Base-by-base conservation (phyloP, 768 basidiomycete species). In the Trametes punicea region DNA sequence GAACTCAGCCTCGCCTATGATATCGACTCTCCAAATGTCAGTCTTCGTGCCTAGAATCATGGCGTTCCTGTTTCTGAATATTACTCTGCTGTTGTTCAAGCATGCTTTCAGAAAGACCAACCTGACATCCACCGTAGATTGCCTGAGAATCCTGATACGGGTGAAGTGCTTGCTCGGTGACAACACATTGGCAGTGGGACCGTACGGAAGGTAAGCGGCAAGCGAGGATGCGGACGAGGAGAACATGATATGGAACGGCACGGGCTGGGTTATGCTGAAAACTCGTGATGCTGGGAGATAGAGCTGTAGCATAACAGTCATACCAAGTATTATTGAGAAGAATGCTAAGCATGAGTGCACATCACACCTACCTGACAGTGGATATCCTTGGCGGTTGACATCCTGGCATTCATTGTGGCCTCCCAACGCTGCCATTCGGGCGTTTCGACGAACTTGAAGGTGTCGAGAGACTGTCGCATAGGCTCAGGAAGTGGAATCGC, bases 21-120 rank as follows among this genome's bases (percentile, higher is more conserved):
- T 74, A 59, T 84, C 83, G 1, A 82, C 76, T 53, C 80, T 74
- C 85, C 86, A 89, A 21, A 88, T 88, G 60, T 88, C 83, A 2
- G 84, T 78, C 67, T 83, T 87, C n/a, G 80, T 78, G 1, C 77
- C 79, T 8, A 75, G 62, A 16, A 79, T 62, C 16, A 76, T 56
- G 2, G 73, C 64, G 61, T 83, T 82, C 38, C 83, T 85, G 46
- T 16, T 4, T 10, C 16, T 10, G 23, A 27, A 13, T 40, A 11
- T 16, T 4, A n/a, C 2, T 7, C 20, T n/a, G 4, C 9, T 18
- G 29, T 30, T 8, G 27, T 9, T 18, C 27, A 13, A 15, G 26
- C 6, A 27, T 15, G n/a, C 15, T 21, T 6, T 23, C n/a, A 31
- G 31, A 1, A n/a, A 3, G 16, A 57, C 75, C 44, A 48, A 79